Evolutionary conservation across 768 basidiomycete genomes (phyloP), one percentile per base, ranked within the genome.

Genomic region (Fibroporia radiculosa): DNA sequence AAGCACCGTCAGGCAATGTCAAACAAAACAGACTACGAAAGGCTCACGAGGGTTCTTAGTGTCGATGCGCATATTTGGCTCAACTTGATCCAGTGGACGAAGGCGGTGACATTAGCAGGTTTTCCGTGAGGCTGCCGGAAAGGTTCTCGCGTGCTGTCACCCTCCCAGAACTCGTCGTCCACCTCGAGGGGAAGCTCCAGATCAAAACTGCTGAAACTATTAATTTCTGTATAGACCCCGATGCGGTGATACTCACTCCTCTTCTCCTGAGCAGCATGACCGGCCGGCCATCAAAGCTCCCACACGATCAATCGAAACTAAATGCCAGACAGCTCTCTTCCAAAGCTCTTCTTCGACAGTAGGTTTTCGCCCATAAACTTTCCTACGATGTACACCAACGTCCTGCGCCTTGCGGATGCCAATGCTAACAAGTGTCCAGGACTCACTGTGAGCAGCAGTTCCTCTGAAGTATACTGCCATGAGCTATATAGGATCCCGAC

Each of bases 251-350:
- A 48, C 57, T 63, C 48, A 85, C 82, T 85, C 83, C 66, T 84
- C 83, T 56, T 84, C 79, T 22, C 71, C 71, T 27, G 76, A 58
- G 27, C 70, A 69, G 47, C 73, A 77, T 12, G 77, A 65, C 22
- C 83, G 66, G 13, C 84, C 84, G 29, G 81, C 59, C 22, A 61
- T 59, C 27, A 71, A 70, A 37, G 76, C 76, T 16, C 67, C 67
- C 26, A 78, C 58, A 29, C 80, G 74, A 51, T 86, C 84, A 41
- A 77, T 70, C 5, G 73, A 66, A 11, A 81, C 68, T 4, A 86
- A 69, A 49, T 63, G 71, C 75, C 73, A 74, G 53, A 75, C 76
- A 2, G 70, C 68, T 2, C 78, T 65, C 54, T 72, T 74, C 62
- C 71, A 73, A 26, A 74, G 62, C 48, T 77, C 74, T 33, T 74